Evolutionary conservation across 176 grass and related monocot genomes (phyloP).

Genomic region (Eragrostis nindensis): DNA sequence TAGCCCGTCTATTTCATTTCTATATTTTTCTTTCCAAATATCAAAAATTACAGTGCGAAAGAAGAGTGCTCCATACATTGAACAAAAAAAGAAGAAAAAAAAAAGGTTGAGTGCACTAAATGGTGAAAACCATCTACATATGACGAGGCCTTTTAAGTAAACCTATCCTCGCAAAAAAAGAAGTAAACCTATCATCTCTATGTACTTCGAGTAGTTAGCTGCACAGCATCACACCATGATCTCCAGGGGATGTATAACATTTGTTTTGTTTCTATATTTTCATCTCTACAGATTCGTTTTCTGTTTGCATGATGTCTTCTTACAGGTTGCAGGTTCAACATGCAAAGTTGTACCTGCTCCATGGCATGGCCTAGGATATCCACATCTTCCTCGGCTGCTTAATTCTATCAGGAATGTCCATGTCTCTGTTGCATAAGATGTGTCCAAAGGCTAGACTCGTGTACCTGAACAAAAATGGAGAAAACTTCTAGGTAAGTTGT

Average conservation of each 20-base stretch:
- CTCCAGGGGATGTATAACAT: slow-evolving; percentile 53
- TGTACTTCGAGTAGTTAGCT: slow-evolving; percentile 47
- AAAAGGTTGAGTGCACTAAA: slow-evolving; percentile 15
- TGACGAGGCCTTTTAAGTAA: slow-evolving; percentile 28
- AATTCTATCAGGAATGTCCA: slow-evolving; percentile 27
- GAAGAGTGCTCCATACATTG: slow-evolving; percentile 33
- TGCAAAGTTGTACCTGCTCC: slow-evolving; percentile 32
- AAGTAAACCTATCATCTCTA: slow-evolving; percentile 56
- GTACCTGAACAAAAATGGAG: slow-evolving; percentile 56
- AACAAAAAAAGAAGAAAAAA: slow-evolving; percentile 12
- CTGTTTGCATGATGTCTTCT: slow-evolving; percentile 40
- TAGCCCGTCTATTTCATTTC: slow-evolving; percentile 37
- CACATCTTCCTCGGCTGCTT: slow-evolving; percentile 7
- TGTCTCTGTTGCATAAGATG: slow-evolving; percentile 73
- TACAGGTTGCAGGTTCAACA: slow-evolving; percentile 34
- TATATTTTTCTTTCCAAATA: slow-evolving; percentile 51
- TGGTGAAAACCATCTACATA: slow-evolving; percentile 62
- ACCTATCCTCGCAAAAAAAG: no score
- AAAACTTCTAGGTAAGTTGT: slow-evolving; percentile 29
- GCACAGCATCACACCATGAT: slow-evolving; percentile 61
- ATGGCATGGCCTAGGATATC: slow-evolving; percentile 8
- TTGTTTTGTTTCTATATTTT: slow-evolving; percentile 24
- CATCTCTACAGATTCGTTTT: slow-evolving; percentile 36
- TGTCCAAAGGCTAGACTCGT: slow-evolving; percentile 69
- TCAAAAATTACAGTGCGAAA: slow-evolving; percentile 69